A percentile compares a stretch with the other conserved stretches of the same genome.
phyloP scores from a whole-genome alignment of 345 rosid genomes.

The Dimocarpus longan region DNA sequence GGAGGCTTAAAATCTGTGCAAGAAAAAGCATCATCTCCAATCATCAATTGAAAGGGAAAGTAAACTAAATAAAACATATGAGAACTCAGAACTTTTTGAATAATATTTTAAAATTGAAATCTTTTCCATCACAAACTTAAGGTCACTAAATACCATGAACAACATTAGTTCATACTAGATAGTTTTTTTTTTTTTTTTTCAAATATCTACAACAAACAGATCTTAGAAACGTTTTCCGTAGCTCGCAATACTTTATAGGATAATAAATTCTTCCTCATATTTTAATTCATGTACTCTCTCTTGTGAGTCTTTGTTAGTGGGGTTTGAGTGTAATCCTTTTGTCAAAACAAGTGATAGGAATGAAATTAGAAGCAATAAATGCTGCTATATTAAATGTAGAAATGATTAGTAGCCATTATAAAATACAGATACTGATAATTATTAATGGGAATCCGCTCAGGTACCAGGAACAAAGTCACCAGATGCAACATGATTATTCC shows the following conservation, averaged over 20 bases:
- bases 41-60: conserved; percentile 7
- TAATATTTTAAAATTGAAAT: not conserved
- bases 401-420: not conserved
- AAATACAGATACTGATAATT: not conserved
- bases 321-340: not conserved
- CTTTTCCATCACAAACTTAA: not conserved
- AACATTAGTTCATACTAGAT: not conserved
- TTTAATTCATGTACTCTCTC: not conserved
- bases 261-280: not conserved
- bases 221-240: not conserved
- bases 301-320: not conserved
- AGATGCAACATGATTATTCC: not conserved
- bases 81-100: not conserved
- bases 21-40: conserved; percentile 17
- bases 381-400: not conserved
- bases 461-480: not conserved
- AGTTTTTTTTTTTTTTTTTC: no score
- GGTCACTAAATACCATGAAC: not conserved
- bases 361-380: not conserved
- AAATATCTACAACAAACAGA: not conserved
- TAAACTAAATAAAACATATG: not conserved
- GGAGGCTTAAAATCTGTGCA: conserved; percentile 67
- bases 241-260: not conserved
- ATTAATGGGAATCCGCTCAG: not conserved
- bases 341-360: not conserved